Evolutionary conservation across 345 rosid species (phyloP), one percentile per base, ranked within the genome.

Genomic region (Boechera stricta): DNA sequence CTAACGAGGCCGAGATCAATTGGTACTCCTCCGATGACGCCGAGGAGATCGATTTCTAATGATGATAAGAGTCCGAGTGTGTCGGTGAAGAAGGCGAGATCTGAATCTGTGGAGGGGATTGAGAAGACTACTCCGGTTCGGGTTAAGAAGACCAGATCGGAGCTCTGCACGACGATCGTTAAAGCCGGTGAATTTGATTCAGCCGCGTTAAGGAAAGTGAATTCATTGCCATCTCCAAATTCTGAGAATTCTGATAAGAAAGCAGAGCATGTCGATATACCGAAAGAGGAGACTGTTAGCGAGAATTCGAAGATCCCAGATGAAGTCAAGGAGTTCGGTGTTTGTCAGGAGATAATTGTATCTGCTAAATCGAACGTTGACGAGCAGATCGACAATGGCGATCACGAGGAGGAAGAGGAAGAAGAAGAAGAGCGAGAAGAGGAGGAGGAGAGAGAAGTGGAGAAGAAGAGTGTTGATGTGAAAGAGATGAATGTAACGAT

Each of bases 71-170:
- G 73, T 60, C 82, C 83, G 53, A 67, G 4, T 67, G 48, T 80
- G 86, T 85, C 75, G 82, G 76, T 8, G 39, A 84, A 74, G 82
- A 88, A 85, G 72, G 29, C 21, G 47, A 80, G 88, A 86, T 82
- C 89, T 67, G 92, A 82, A 15, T 71, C 84, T 6, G 71, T 70
- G 13, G 85, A 81, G 3, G 85, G 77, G 18, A 11, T 21, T 55
- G 87, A 78, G 75, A 85, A 72, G 63, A 86, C 80, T 70, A 83
- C 88, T 72, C 86, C 86, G 51, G 67, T 76, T 86, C 86, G 72
- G 78, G 55, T 52, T 13, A 84, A 71, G 82, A 90, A 67, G 79
- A 29, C 48, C 64, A 71, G 76, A 67, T 77, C 82, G 62, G 76
- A 77, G n/a, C 33, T 72, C 10, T 53, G 71, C 5, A 75, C 73